These are phyloP conservation scores for Neonothopanus nambi DNA, from an alignment of 1,284 basidiomycete genomes.

Conservation along the genomic window DNA sequence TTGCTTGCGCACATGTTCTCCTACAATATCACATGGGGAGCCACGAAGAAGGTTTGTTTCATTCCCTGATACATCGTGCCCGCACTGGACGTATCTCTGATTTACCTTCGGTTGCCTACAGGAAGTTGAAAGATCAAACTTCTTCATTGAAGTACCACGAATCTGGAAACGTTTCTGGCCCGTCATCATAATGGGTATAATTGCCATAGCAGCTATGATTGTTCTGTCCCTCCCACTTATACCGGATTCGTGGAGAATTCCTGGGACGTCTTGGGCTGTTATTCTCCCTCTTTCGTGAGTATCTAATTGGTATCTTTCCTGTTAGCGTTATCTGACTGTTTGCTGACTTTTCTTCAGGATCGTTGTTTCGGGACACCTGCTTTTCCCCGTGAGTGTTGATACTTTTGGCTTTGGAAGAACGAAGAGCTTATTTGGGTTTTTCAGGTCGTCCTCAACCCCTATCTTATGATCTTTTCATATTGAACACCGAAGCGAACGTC, in stretches of 20 bases:
- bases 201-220: constrained; percentile 51
- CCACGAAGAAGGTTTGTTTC: constrained; percentile 59
- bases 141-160: constrained; percentile 84
- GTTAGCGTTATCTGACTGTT: background rate
- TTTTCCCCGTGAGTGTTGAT: constrained; percentile 8
- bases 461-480: constrained; percentile 13
- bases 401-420: background rate
- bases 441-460: constrained; percentile 12
- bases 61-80: background rate
- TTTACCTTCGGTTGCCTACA: too few species aligned
- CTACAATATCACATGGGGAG: constrained; percentile 83
- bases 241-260: constrained; percentile 64
- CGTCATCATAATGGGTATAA: constrained; percentile 54
- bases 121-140: constrained; percentile 79
- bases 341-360: background rate
- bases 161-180: constrained; percentile 77
- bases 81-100: too few species aligned
- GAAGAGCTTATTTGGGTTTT: background rate
- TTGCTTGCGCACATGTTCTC: constrained; percentile 82
- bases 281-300: constrained; percentile 67
- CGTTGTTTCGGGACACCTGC: constrained; percentile 6
- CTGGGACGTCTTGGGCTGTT: constrained; percentile 63
- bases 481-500: background rate
- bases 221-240: constrained; percentile 53
- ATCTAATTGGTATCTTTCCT: background rate